Evolutionary conservation across 2,329 filamentous ascomycete genomes (phyloP), one percentile per base, ranked within the genome.

Genomic region (Fusarium agapanthi): DNA sequence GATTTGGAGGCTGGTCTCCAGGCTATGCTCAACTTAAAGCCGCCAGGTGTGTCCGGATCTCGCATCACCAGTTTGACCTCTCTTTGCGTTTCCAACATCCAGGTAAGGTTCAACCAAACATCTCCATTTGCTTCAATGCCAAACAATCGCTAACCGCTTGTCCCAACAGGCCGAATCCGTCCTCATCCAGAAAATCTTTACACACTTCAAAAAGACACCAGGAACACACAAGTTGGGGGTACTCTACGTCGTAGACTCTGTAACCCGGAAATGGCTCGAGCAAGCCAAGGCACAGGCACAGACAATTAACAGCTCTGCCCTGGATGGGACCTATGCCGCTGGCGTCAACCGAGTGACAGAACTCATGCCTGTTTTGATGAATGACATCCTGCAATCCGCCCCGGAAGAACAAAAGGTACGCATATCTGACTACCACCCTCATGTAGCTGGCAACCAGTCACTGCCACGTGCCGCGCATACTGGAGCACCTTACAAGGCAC

Each of bases 221-320:
- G 91, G 91, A 81, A 97, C 95, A 82, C 95, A 99, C 89, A 99
- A 99, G 86, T 89, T 99, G 83, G 96, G 96, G 85, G 95, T 98
- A 81, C 92, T 99, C 86, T 99, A 99, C 91, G 95, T 98, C 86
- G 94, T 99, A 95, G 96, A 99, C 89, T 97, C 95, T 87, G 95
- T 99, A 89, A 95, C 95, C 83, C 94, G 96, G 85, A 95, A 97
- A 87, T 99, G 96, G 95, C 91, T 97, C 87, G 95, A 98, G 83
- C 93, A 95, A 84, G 95, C 96, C 80, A 96, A 95, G 85, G 89
- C 91, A 80, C 89, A 93, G 76, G 93, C 93, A 79, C 95, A 98
- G 81, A 85, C 92, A 80, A 90, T 95, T 83, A 93, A 93, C 84
- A 91, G 89, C 83, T 88, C 90, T 83, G 94, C 95, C 75, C 90